Percentiles rank a stretch among this genome's conserved stretches.
phyloP scores from a whole-genome alignment of 768 basidiomycete species.

The Tephrocybe sp. region DNA sequence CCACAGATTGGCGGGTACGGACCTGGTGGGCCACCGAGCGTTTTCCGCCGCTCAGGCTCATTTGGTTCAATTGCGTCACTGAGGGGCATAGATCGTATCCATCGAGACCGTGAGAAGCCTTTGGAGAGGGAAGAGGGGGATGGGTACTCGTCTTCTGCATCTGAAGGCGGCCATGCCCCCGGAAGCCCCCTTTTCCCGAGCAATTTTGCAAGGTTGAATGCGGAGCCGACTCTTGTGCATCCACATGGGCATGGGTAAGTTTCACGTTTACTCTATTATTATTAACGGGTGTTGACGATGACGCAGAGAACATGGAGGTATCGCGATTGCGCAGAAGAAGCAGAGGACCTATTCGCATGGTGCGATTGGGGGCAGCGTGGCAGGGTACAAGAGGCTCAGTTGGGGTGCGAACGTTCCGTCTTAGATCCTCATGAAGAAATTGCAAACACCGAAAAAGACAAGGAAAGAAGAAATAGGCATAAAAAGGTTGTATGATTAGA shows the following conservation, averaged over 20 bases:
- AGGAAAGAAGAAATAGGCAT: background rate
- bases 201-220: conserved; percentile 67
- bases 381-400: conserved; percentile 16
- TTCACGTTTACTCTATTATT: background rate
- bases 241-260: conserved; percentile 9
- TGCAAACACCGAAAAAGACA: background rate
- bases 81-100: conserved; percentile 15
- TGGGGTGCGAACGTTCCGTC: conserved; percentile 9
- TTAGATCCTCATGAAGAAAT: background rate
- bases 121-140: conserved; percentile 21
- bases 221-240: conserved; percentile 55
- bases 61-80: conserved; percentile 25
- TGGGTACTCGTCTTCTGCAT: conserved; percentile 39
- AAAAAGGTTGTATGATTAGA: background rate
- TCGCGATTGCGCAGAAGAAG: conserved; percentile 16
- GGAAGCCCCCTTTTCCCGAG: conserved; percentile 82
- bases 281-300: background rate
- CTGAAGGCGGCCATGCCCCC: conserved; percentile 40
- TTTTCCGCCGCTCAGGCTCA: conserved; percentile 35
- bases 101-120: background rate
- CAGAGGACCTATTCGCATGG: conserved; percentile 22
- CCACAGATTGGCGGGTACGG: conserved; percentile 13
- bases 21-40: background rate
- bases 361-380: conserved; percentile 12
- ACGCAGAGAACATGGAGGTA: conserved; percentile 18